Evolutionary conservation across 2,329 filamentous ascomycete genomes (phyloP).

Genomic region (Fusarium papillatum): DNA sequence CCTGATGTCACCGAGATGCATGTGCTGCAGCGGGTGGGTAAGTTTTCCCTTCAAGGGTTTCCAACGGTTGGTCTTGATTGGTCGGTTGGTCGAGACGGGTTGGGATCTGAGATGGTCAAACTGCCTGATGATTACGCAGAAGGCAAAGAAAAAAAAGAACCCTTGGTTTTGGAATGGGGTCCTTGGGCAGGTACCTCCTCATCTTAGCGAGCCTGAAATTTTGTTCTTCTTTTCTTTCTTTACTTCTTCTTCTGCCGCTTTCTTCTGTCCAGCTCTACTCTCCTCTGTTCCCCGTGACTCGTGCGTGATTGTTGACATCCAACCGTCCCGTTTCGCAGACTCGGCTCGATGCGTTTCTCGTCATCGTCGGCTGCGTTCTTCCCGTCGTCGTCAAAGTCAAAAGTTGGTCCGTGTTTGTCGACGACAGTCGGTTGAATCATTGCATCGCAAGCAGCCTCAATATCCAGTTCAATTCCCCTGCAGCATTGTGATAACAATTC

Average conservation of each 20-base stretch:
- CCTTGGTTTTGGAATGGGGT: constrained; percentile 36
- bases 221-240: constrained; percentile 2
- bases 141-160: constrained; percentile 1
- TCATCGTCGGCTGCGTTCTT: constrained; percentile 23
- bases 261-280: not conserved
- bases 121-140: constrained; percentile 37
- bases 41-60: not conserved
- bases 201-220: constrained; percentile 23
- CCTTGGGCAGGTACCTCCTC: constrained; percentile 17
- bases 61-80: constrained; percentile 27
- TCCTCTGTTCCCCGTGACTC: constrained; percentile 3
- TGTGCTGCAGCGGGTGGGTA: constrained; percentile 12
- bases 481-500: not conserved
- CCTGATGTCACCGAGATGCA: constrained; percentile 35
- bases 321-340: not conserved
- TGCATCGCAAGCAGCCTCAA: not conserved
- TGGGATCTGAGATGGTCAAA: constrained; percentile 37
- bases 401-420: constrained; percentile 17
- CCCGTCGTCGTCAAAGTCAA: constrained; percentile 10
- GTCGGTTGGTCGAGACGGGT: constrained; percentile 2
- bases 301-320: constrained; percentile 11
- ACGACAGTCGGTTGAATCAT: constrained; percentile 2
- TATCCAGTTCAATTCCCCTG: constrained; percentile 6
- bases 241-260: not conserved
- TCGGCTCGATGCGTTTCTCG: constrained; percentile 29